Conservation (phyloP, 1,284 basidiomycete species). For the Peniophora sp. region DNA sequence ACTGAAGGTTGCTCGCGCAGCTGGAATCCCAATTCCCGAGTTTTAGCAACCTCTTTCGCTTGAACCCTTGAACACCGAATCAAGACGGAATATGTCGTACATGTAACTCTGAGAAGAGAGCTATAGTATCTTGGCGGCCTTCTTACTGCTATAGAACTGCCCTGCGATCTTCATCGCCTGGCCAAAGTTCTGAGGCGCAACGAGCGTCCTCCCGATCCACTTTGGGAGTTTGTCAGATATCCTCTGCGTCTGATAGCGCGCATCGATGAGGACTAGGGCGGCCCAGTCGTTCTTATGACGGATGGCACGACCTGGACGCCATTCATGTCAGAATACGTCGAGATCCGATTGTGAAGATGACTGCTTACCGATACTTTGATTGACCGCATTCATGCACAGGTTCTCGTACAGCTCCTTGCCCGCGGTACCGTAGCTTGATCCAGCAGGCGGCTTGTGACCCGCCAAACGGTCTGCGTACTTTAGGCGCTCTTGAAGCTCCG, state of each 20-base stretch:
- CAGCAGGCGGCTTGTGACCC: constrained; percentile 16
- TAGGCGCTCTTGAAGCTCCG: constrained; percentile 89
- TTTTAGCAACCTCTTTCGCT: constrained; percentile 6
- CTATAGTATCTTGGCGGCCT: constrained; percentile 1
- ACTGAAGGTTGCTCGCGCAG: constrained; percentile 54
- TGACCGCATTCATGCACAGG: constrained; percentile 94
- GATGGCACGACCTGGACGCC: constrained; percentile 71
- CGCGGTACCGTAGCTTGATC: constrained; percentile 47
- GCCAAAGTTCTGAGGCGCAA: constrained; percentile 64
- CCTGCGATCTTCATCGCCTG: constrained; percentile 65
- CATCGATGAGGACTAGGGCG: constrained; percentile 76
- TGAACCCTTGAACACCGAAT: too few relatives aligned
- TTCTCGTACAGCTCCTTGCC: constrained; percentile 85
- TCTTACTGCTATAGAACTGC: constrained; percentile 54
- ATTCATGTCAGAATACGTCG: not conserved
- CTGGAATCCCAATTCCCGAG: constrained; percentile 54
- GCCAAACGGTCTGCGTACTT: constrained; percentile 67
- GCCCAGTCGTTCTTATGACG: constrained; percentile 86
- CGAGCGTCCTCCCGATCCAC: constrained; percentile 75
- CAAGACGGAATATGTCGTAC: not conserved
- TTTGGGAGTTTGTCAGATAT: constrained; percentile 75
- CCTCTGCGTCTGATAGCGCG: constrained; percentile 59
- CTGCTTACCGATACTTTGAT: constrained; percentile 88
- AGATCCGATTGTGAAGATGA: not conserved
- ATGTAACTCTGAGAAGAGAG: not conserved